Evolutionary conservation across 2,329 filamentous ascomycete species (phyloP).

Genomic region (Fusarium sp.): DNA sequence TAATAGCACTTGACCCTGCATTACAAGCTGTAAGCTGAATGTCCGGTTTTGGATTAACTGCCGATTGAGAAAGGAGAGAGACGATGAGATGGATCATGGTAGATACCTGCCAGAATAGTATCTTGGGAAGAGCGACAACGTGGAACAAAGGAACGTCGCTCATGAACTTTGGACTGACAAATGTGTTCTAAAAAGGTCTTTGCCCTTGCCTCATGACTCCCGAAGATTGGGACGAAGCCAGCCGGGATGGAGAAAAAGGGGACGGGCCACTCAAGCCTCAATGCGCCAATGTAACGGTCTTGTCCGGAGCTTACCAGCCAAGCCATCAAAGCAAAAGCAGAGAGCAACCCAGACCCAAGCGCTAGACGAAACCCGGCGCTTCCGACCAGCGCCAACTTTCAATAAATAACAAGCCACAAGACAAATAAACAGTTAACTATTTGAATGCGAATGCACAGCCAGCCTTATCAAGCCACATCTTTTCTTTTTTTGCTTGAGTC

Average conservation of each 20-base stretch:
- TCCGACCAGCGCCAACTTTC: not conserved
- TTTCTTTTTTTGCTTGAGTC: not conserved
- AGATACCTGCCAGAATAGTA: not conserved
- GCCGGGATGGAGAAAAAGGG: not conserved
- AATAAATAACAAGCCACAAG: not conserved
- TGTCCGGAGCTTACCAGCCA: slow-evolving; percentile 9
- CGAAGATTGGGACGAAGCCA: slow-evolving; percentile 18
- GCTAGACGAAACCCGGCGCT: slow-evolving; percentile 19
- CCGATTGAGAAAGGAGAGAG: not conserved
- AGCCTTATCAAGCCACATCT: slow-evolving; percentile 1
- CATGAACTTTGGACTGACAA: not conserved
- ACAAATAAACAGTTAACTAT: not conserved
- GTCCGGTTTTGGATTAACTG: not conserved
- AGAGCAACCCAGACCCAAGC: slow-evolving; percentile 1
- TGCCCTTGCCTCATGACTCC: not conserved
- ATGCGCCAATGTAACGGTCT: slow-evolving; percentile 26
- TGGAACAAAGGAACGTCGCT: not conserved
- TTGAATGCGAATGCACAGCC: not conserved
- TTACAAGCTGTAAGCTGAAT: not conserved
- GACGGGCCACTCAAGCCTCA: slow-evolving; percentile 22
- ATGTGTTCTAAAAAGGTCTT: slow-evolving; percentile 14
- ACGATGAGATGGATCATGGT: no score
- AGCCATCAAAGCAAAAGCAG: slow-evolving; percentile 6
- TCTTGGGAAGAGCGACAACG: not conserved
- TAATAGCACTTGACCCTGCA: slow-evolving; percentile 5